Conservation (phyloP, 1,284 basidiomycete genomes). For the Ceratobasidium sp. region DNA sequence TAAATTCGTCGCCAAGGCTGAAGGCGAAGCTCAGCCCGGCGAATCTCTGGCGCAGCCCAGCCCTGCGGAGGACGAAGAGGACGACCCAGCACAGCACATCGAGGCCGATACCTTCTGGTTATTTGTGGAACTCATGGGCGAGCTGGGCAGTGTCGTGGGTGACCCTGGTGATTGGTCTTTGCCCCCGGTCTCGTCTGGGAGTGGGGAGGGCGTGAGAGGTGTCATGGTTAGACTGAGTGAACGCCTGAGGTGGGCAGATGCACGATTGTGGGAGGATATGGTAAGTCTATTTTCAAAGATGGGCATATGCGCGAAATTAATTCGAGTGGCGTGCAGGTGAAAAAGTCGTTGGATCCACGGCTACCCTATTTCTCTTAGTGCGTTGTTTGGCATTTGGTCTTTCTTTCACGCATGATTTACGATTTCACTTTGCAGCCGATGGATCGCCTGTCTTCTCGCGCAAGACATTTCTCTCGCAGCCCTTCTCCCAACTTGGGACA, state of each 20-base stretch:
- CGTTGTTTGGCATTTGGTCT: conserved; percentile 51
- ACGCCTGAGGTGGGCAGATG: conserved; percentile 71
- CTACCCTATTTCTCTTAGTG: conserved; percentile 84
- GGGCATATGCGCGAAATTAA: not conserved
- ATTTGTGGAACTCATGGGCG: conserved; percentile 74
- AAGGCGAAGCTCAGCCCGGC: not conserved
- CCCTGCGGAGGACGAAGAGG: conserved; percentile 63
- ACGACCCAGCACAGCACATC: conserved; percentile 68
- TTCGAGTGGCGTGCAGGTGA: not conserved
- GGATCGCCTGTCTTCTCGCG: conserved; percentile 76
- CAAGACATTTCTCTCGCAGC: conserved; percentile 73
- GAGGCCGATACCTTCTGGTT: conserved; percentile 86
- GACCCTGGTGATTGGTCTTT: conserved; percentile 43
- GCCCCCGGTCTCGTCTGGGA: conserved; percentile 26
- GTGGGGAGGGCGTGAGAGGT: conserved; percentile 43
- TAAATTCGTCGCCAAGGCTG: not conserved
- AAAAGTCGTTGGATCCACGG: conserved; percentile 72
- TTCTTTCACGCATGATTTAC: conserved; percentile 38
- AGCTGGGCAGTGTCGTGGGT: conserved; percentile 52
- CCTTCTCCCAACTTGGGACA: conserved; percentile 74
- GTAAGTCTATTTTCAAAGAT: conserved; percentile 57
- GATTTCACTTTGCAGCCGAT: conserved; percentile 63
- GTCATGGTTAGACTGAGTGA: conserved; percentile 68
- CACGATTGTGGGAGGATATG: conserved; percentile 68
- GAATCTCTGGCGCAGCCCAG: not conserved